Base-by-base conservation (phyloP, 2,329 filamentous ascomycete species). In the Fulvia fulva region DNA sequence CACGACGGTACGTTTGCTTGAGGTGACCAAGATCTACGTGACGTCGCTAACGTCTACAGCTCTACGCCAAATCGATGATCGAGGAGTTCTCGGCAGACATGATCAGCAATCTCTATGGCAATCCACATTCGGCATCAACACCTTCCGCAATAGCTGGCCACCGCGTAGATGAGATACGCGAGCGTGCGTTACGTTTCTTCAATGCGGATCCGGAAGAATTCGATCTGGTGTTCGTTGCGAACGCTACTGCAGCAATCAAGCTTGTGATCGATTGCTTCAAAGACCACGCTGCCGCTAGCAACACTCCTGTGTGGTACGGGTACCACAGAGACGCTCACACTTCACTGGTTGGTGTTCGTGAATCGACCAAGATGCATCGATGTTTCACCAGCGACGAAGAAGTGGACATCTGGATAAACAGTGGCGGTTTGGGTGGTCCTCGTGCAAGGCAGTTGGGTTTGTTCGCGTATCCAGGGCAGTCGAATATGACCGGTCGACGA, bases 91-190 rank as follows among this genome's bases (percentile, higher is more conserved):
- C 81, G 5, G 69, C 66, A 19, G 80, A 84, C 63, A 79, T 88
- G 71, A 74, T 80, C 43, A 68, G 74, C 32, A 81, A 80, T 60
- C 76, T 88, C n/a, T 86, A 86, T 65, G 85, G 85, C 11, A 89
- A 89, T 64, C 86, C 86, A 1, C 87, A 89, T 68, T 88, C 86
- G 1, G 79, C 83, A 63, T 85, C 84, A 37, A 75, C 78, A 16
- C 83, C 84, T 0, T 85, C 84, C 14, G 81, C 80, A 56, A 73
- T 82, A 21, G 81, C 83, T 1, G 83, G 83, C 4, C 77, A 81
- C 26, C 75, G 81, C 57, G 80, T 88, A 32, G 82, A 87, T 61
- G 75, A 78, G 23, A 76, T 85, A 7, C 77, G 84, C 14, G 74
- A 77, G 57, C 78, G 79, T 57, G 76, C 83, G 19, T 77, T 87